phyloP scores from a whole-genome alignment of 2,329 filamentous ascomycete genomes.

The Decorospora gaudefroyi region DNA sequence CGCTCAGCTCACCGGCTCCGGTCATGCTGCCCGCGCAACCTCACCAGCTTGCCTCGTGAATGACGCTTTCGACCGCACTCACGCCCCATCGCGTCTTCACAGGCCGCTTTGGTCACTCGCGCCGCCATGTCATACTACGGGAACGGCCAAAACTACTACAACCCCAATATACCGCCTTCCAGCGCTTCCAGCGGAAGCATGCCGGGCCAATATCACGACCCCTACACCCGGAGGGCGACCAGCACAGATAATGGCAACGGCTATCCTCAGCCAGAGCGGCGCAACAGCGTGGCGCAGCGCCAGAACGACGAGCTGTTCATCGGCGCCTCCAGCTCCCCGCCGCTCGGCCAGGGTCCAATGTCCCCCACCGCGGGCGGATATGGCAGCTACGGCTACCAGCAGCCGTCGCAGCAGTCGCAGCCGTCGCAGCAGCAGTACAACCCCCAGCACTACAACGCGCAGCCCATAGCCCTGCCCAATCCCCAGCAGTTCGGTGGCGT shows the following conservation, averaged over 20 bases:
- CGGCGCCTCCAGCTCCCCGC: constrained; percentile 42
- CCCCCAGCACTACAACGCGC: constrained; percentile 63
- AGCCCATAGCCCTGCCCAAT: constrained; percentile 55
- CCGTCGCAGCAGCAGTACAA: constrained; percentile 58
- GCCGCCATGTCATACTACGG: constrained; percentile 61
- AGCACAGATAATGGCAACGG: constrained; percentile 74
- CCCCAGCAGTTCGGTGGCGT: constrained; percentile 63
- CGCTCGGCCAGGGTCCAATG: constrained; percentile 32
- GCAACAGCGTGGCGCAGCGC: constrained; percentile 45
- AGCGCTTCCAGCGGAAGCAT: constrained; percentile 49
- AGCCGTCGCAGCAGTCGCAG: constrained; percentile 50
- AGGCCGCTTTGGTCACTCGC: constrained; percentile 15
- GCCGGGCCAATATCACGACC: constrained; percentile 42
- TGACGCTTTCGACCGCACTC: constrained; percentile 33
- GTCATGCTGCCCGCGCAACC: constrained; percentile 42
- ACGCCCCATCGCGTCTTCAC: constrained; percentile 22
- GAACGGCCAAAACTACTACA: constrained; percentile 59
- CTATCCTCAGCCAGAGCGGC: constrained; percentile 45
- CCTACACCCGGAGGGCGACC: constrained; percentile 59
- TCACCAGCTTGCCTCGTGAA: constrained; percentile 44
- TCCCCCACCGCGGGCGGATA: constrained; percentile 37
- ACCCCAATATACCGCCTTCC: constrained; percentile 49
- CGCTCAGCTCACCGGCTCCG: constrained; percentile 33
- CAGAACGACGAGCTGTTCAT: constrained; percentile 67
- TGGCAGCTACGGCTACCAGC: constrained; percentile 52